Conservation (phyloP, 2,329 filamentous ascomycete species). For the Metarhizium guizhouense region DNA sequence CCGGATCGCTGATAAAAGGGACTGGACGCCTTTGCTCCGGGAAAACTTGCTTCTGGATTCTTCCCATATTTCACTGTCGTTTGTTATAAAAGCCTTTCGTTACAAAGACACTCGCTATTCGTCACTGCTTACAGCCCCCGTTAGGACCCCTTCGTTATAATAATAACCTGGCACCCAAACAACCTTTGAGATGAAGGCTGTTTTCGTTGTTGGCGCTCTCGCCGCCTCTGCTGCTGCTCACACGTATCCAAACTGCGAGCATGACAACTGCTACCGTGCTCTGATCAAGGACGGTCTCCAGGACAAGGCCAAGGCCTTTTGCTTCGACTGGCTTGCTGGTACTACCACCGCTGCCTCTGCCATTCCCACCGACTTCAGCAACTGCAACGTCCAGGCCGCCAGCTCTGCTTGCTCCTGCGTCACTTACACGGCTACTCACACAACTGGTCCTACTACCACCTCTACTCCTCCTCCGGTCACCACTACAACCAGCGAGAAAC, state of each 20-base stretch:
- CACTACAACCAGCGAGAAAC: slow-evolving; percentile 2
- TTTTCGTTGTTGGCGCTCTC: slow-evolving; percentile 21
- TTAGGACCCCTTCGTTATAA: slow-evolving; percentile 15
- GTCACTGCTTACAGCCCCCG: not conserved
- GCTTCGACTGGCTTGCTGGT: slow-evolving; percentile 21
- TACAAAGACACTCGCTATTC: slow-evolving; percentile 3
- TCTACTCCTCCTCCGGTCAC: slow-evolving; percentile 3
- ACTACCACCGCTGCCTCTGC: slow-evolving; percentile 16
- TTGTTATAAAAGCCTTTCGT: slow-evolving; percentile 3
- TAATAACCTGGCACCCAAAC: not conserved
- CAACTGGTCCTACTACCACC: slow-evolving; percentile 8
- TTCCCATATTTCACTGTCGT: not conserved
- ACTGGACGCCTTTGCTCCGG: not conserved
- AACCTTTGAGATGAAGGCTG: slow-evolving; percentile 24
- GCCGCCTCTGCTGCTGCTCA: slow-evolving; percentile 20
- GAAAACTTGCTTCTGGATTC: not conserved
- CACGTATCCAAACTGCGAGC: slow-evolving; percentile 20
- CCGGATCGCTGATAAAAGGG: slow-evolving; percentile 3
- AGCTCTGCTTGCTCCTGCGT: slow-evolving; percentile 29
- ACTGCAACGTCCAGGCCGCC: slow-evolving; percentile 17
- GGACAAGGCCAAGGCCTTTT: slow-evolving; percentile 20
- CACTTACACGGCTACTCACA: slow-evolving; percentile 24
- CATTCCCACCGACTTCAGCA: slow-evolving; percentile 22
- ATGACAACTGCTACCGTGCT: slow-evolving; percentile 27
- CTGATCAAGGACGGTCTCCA: slow-evolving; percentile 23